Percentiles rank a stretch among this genome's conserved stretches.
phyloP scores from a whole-genome alignment of 176 grass and related monocot genomes.

The Carex cristatella region DNA sequence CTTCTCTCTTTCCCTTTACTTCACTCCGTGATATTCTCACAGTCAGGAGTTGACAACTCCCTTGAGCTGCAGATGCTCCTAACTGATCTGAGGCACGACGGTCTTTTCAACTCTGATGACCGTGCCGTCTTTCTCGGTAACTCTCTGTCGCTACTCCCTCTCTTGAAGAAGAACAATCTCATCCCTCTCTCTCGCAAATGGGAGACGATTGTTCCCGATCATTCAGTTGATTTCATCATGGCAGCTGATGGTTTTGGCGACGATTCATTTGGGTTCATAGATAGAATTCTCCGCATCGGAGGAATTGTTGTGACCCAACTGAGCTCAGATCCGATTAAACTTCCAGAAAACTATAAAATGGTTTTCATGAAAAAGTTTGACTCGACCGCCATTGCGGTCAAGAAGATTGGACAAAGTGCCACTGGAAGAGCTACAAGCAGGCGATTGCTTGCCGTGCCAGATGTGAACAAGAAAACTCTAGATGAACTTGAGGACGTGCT shows the following conservation, averaged over 20 bases:
- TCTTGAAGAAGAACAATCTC: conserved; percentile 24
- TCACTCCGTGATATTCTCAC: not conserved
- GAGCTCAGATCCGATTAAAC: not conserved
- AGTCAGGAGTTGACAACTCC: not conserved
- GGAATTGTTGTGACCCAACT: conserved; percentile 26
- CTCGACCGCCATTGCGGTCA: conserved; percentile 13
- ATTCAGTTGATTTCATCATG: conserved; percentile 30
- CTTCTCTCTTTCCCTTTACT: conserved; percentile 34
- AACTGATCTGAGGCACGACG: conserved; percentile 18
- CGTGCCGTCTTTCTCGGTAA: conserved; percentile 27
- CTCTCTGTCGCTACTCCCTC: conserved; percentile 9
- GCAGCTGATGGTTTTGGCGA: not conserved
- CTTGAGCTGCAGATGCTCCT: conserved; percentile 22
- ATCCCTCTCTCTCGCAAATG: not conserved
- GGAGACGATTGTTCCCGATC: not conserved
- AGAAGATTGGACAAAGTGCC: conserved; percentile 17
- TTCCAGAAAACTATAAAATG: conserved; percentile 33
- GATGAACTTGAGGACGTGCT: conserved; percentile 43
- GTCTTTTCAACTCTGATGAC: conserved; percentile 20
- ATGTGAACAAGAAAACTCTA: conserved; percentile 29
- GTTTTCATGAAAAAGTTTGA: conserved; percentile 23
- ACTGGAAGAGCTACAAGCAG: conserved; percentile 6
- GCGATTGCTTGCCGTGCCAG: conserved; percentile 28
- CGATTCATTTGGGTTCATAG: conserved; percentile 6
- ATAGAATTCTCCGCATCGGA: conserved; percentile 24